Conservation (phyloP, 2,329 filamentous ascomycete genomes). For the Ciborinia camelliae region DNA sequence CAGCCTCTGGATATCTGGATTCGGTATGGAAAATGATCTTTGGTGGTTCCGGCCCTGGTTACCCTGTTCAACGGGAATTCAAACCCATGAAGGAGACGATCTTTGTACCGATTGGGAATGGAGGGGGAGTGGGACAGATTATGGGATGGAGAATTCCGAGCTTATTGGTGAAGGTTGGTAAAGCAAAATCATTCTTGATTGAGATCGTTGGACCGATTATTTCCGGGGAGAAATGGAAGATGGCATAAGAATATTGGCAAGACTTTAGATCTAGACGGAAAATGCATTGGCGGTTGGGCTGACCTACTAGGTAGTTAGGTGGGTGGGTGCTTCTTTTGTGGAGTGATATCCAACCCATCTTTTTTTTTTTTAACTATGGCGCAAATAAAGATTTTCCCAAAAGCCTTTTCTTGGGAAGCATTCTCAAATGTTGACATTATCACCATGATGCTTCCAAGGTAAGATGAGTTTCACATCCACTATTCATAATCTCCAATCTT, state of each 20-base stretch:
- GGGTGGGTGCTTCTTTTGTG: no score
- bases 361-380: background rate
- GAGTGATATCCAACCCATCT: background rate
- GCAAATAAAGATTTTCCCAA: background rate
- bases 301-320: background rate
- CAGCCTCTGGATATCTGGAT: conserved; percentile 7
- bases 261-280: background rate
- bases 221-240: conserved; percentile 9
- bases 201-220: conserved; percentile 4
- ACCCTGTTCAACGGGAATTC: conserved; percentile 27
- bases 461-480: no score
- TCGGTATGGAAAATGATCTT: background rate
- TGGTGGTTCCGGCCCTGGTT: conserved; percentile 1
- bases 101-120: conserved; percentile 41
- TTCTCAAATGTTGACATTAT: no score
- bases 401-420: no score
- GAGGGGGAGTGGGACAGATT: conserved; percentile 40
- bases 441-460: no score
- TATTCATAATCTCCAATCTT: no score
- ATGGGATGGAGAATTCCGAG: conserved; percentile 41
- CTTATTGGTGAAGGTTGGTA: conserved; percentile 40
- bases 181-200: conserved; percentile 39
- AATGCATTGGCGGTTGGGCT: background rate
- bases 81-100: conserved; percentile 38
- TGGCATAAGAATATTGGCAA: background rate